Evolutionary conservation across 2,329 filamentous ascomycete genomes (phyloP).

Genomic region (Amesomyces nigricolor): DNA sequence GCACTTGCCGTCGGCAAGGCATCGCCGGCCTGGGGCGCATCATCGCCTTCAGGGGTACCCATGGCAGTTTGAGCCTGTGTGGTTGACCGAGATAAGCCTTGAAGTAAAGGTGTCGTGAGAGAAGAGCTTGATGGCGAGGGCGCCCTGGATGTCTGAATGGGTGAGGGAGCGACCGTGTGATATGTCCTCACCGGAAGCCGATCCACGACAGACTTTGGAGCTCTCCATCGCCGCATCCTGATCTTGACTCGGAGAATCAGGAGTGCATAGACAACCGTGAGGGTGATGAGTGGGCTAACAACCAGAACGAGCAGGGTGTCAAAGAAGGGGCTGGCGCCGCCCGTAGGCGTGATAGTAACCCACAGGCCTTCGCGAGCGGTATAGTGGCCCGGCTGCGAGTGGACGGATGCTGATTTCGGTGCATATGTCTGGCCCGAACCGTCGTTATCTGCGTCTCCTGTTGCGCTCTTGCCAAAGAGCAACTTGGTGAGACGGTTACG

Average conservation of each 20-base stretch:
- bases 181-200: constrained; percentile 93
- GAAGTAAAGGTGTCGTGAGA: constrained; percentile 74
- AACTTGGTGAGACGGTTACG: constrained; percentile 44
- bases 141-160: constrained; percentile 50
- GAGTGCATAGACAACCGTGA: constrained; percentile 88
- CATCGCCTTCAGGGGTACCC: constrained; percentile 49
- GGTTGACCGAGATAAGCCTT: constrained; percentile 47
- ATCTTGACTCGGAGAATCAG: constrained; percentile 84
- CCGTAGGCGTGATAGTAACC: constrained; percentile 93
- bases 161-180: constrained; percentile 68
- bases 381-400: constrained; percentile 9
- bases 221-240: constrained; percentile 83
- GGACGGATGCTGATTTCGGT: constrained; percentile 23
- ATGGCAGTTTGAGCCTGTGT: constrained; percentile 63
- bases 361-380: constrained; percentile 68
- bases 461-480: constrained; percentile 42
- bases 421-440: constrained; percentile 20
- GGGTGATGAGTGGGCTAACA: constrained; percentile 83
- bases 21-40: constrained; percentile 40
- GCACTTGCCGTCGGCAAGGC: constrained; percentile 36
- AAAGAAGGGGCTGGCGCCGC: constrained; percentile 85
- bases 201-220: constrained; percentile 95
- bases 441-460: constrained; percentile 30
- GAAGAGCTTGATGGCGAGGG: constrained; percentile 61
- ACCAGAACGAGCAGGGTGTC: constrained; percentile 96